Evolutionary conservation across 164 flowering plant species (phyloP), one percentile per base, ranked within the genome.

Genomic region (Vitis amurensis): DNA sequence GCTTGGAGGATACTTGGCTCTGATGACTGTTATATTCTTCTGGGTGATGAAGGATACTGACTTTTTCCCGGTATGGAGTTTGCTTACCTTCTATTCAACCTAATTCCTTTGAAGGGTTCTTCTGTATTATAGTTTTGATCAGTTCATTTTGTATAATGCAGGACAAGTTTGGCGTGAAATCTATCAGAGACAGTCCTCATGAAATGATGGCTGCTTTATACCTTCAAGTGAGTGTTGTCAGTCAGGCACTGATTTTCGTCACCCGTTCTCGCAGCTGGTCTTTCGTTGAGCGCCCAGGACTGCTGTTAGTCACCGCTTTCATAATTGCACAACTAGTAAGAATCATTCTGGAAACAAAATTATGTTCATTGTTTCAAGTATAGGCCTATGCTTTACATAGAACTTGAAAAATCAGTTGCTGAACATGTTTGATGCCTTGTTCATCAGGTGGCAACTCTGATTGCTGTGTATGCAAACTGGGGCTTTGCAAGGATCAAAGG

Each of bases 231-330:
- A 94, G 99, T 80, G 91, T 94, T 59, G 86, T 94, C 29, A 94
- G 99, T 77, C 98, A 94, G 83, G 97, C 99, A 23, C 83, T 94
- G 49, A 94, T 94, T 63, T 94, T 94, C 14, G 99, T 94, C 57
- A 94, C 99, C 13, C 72, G 99, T 9, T 94, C 99, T 10, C 91
- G 99, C 50, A 84, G 97, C 86, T 92, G 94, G 97, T 92, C 99
- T 15, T 94, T 55, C 37, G 44, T 84, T 7, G 99, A 94, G 73
- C 92, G 98, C 30, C 99, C 99, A 14, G 99, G 99, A 66, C 23
- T 88, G 44, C 85, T 94, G 14, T 73, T 94, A 51, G 0, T 87
- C 31, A 4, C 61, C 47, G 99, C 98, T 56, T 94, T 94, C 70
- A 0, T 80, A 1, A 67, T 78, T 31, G 98, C 99, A 29, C 99